Conservation (phyloP, 345 rosid genomes). For the Limnanthes douglasii region DNA sequence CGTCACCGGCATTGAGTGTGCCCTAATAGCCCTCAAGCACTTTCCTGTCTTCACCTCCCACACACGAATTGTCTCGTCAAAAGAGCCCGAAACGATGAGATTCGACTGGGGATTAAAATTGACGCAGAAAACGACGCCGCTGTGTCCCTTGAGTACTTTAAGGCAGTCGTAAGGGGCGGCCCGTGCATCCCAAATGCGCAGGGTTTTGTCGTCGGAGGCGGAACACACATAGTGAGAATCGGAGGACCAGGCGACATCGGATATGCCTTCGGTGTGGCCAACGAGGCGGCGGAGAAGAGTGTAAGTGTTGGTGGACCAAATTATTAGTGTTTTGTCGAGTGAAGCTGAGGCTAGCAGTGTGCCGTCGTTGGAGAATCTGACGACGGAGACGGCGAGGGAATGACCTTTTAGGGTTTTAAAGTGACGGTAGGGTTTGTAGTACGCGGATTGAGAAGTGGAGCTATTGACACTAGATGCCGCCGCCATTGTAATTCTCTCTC, state of each 20-base stretch:
- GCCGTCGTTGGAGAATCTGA: slow-evolving; percentile 84
- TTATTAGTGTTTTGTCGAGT: slow-evolving; percentile 64
- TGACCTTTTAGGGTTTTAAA: slow-evolving; percentile 50
- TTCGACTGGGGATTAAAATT: slow-evolving; percentile 85
- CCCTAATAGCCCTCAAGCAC: slow-evolving; percentile 42
- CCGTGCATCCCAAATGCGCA: slow-evolving; percentile 93
- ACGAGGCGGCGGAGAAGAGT: slow-evolving; percentile 43
- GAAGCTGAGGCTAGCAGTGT: slow-evolving; percentile 78
- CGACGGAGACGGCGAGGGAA: slow-evolving; percentile 67
- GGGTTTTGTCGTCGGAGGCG: slow-evolving; percentile 81
- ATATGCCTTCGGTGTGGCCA: slow-evolving; percentile 72
- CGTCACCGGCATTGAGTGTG: slow-evolving; percentile 73
- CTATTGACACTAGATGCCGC: too few relatives aligned
- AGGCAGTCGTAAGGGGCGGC: slow-evolving; percentile 69
- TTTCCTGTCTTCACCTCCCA: slow-evolving; percentile 95
- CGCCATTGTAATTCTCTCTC: too few relatives aligned
- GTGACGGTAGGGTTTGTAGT: slow-evolving; percentile 49
- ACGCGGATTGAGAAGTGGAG: too few relatives aligned
- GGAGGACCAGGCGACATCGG: slow-evolving; percentile 91
- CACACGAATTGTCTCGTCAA: slow-evolving; percentile 73
- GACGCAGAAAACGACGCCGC: slow-evolving; percentile 72
- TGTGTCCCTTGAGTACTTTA: slow-evolving; percentile 69
- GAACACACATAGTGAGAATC: slow-evolving; percentile 95
- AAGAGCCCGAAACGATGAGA: slow-evolving; percentile 70
- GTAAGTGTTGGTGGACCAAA: slow-evolving; percentile 54